A percentile compares a stretch with the other conserved stretches of the same genome.
These are phyloP conservation scores for Fraxinus americana DNA, from an alignment of 257 asterid species.

Conservation along the genomic window DNA sequence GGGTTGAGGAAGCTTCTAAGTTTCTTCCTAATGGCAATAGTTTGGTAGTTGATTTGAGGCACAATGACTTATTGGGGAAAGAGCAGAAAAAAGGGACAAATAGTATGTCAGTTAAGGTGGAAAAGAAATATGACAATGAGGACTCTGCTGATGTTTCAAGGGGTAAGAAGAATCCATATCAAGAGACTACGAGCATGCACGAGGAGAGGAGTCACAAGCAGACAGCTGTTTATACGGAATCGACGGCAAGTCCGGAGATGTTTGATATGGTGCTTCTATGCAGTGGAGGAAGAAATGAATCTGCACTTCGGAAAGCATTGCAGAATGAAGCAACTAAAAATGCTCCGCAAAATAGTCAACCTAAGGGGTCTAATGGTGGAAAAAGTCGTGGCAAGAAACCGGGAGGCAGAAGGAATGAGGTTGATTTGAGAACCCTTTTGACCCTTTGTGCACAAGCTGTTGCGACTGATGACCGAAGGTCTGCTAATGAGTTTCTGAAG, in stretches of 20 bases:
- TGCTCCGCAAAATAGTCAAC: conserved; percentile 25
- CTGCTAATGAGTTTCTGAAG: conserved; percentile 62
- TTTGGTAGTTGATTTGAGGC: conserved; percentile 29
- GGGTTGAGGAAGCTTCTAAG: conserved; percentile 65
- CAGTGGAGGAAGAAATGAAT: conserved; percentile 66
- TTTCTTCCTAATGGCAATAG: conserved; percentile 55
- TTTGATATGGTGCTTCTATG: conserved; percentile 72
- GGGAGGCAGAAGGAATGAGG: conserved; percentile 47
- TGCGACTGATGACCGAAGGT: conserved; percentile 68
- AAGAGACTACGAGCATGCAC: conserved; percentile 35
- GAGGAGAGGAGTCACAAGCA: conserved; percentile 71
- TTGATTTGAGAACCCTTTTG: conserved; percentile 69
- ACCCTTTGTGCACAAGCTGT: conserved; percentile 83
- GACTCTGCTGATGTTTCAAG: conserved; percentile 37
- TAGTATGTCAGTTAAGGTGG: conserved; percentile 33
- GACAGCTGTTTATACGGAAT: conserved; percentile 58
- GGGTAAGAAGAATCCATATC: conserved; percentile 63
- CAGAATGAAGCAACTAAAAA: conserved; percentile 48
- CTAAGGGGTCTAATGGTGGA: conserved; percentile 44
- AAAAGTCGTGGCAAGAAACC: conserved; percentile 58
- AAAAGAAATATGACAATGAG: conserved; percentile 30
- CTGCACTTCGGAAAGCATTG: conserved; percentile 67
- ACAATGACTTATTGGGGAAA: conserved; percentile 27
- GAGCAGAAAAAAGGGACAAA: conserved; percentile 25
- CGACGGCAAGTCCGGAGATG: conserved; percentile 56